Base-by-base conservation (phyloP, 352 stramenopile genomes). In the Saprolegnia parasitica region DNA sequence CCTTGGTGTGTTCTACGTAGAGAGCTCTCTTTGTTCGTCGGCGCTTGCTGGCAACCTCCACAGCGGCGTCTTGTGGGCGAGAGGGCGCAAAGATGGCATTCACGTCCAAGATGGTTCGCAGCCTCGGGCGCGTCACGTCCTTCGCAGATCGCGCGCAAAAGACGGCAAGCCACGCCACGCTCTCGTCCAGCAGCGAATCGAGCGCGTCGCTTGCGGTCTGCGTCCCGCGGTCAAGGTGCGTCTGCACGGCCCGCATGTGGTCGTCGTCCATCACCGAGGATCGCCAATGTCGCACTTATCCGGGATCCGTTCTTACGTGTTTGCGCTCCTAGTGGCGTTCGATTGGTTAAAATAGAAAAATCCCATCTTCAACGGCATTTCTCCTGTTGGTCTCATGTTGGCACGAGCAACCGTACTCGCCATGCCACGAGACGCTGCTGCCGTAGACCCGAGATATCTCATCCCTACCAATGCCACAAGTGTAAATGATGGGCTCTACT, bases 71-170 rank as follows among this genome's bases (percentile, higher is more conserved):
- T 49, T 49, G 5, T 65, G 32, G n/a, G 47, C 56, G 8, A 52
- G 1, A 26, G 35, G 50, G 40, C 6, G 10, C 13, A 4, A 37
- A 18, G 32, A 39, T 67, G 1, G 23, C n/a, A 13, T 23, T 13
- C 11, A n/a, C 13, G 24, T 21, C 39, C 13, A 15, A 35, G 9
- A 39, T 67, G 40, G 40, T 13, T 24, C 37, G 52, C 21, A 56
- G 21, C 16, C 15, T 4, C 35, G 40, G 58, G 9, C 58, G 35
- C 35, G 21, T 40, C 16, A 67, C 54, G 10, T 55, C 58, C 23
- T 55, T n/a, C 21, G 58, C 37, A n/a, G 50, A 40, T 55, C 58
- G 49, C 15, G n/a, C 49, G n/a, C 45, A 67, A n/a, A 67, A 39
- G 18, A 24, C 42, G 20, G 21, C 40, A 0, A 67, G 58, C 58